Evolutionary conservation across 805 yeast genomes (phyloP).

Genomic region (Spathaspora boniae): DNA sequence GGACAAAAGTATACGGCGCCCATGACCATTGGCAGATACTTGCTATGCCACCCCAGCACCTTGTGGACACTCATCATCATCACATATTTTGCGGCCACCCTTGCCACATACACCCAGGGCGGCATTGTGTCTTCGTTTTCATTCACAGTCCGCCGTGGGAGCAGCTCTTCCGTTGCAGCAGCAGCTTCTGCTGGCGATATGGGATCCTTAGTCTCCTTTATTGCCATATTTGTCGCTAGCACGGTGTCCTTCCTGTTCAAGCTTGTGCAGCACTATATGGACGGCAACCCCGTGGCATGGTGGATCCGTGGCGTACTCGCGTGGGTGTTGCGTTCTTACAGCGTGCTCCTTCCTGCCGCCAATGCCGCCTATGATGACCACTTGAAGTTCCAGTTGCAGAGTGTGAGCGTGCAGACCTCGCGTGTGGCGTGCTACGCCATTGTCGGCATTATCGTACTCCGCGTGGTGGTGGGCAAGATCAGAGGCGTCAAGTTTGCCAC

Average conservation of each 20-base stretch:
- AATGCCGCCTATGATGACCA: constrained; percentile 3
- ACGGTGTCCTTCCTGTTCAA: constrained; percentile 53
- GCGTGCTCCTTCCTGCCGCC: neutral
- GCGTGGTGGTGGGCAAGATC: constrained; percentile 24
- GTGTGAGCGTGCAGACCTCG: constrained; percentile 23
- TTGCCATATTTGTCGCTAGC: constrained; percentile 44
- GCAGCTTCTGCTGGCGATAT: no score
- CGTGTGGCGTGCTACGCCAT: constrained; percentile 18
- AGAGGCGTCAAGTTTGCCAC: constrained; percentile 22
- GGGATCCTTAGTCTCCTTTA: constrained; percentile 38
- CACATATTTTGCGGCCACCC: constrained; percentile 30
- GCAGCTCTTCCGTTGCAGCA: constrained; percentile 10
- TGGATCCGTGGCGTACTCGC: constrained; percentile 22
- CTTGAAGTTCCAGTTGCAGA: constrained; percentile 18
- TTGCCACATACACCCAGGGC: constrained; percentile 23
- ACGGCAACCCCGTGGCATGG: constrained; percentile 53
- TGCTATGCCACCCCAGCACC: constrained; percentile 28
- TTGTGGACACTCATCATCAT: constrained; percentile 48
- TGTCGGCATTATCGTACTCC: constrained; percentile 25
- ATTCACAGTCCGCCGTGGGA: constrained; percentile 4
- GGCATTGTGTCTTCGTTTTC: constrained; percentile 18
- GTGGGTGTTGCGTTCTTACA: constrained; percentile 24
- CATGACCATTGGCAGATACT: constrained; percentile 36
- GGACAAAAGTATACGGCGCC: constrained; percentile 73
- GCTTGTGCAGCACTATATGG: constrained; percentile 46